Evolutionary conservation across 495 filamentous ascomycete genomes (phyloP).

Genomic region (Aspergillus ostianus): DNA sequence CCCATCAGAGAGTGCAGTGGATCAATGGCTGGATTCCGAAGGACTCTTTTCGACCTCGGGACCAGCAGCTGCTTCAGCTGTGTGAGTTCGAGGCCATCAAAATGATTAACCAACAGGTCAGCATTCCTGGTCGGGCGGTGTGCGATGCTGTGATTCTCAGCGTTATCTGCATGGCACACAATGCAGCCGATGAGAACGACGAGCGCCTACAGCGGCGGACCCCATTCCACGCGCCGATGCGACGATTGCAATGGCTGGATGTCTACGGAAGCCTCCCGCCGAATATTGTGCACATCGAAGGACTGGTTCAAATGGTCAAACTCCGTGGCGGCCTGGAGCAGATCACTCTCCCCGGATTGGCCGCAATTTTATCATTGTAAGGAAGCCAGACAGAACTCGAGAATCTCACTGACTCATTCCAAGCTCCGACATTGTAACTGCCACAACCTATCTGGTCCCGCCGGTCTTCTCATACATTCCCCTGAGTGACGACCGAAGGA

Average conservation of each 20-base stretch:
- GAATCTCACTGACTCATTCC: conserved; percentile 10
- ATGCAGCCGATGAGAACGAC: conserved; percentile 24
- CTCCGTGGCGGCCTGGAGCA: conserved; percentile 37
- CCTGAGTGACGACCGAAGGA: conserved; percentile 21
- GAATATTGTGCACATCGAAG: conserved; percentile 38
- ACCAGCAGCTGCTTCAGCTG: conserved; percentile 29
- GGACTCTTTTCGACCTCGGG: conserved; percentile 21
- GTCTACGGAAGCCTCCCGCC: conserved; percentile 40
- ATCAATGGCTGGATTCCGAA: conserved; percentile 27
- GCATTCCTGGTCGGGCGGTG: conserved; percentile 28
- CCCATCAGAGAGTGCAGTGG: conserved; percentile 40
- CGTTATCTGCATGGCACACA: conserved; percentile 44
- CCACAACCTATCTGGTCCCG: conserved; percentile 24
- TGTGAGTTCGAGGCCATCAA: conserved; percentile 40
- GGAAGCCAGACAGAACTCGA: conserved; percentile 3
- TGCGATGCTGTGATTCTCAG: conserved; percentile 40
- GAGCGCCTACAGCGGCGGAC: conserved; percentile 16
- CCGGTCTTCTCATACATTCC: conserved; percentile 39
- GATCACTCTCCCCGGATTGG: conserved; percentile 31
- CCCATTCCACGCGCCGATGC: conserved; percentile 39
- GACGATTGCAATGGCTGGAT: conserved; percentile 42
- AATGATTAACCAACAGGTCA: conserved; percentile 35
- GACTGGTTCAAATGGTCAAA: conserved; percentile 35
- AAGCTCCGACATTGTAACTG: conserved; percentile 40
- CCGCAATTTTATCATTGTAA: conserved; percentile 38